Evolutionary conservation across 1,139 yeast species (phyloP).

Genomic region (Arxiozyma telluris): DNA sequence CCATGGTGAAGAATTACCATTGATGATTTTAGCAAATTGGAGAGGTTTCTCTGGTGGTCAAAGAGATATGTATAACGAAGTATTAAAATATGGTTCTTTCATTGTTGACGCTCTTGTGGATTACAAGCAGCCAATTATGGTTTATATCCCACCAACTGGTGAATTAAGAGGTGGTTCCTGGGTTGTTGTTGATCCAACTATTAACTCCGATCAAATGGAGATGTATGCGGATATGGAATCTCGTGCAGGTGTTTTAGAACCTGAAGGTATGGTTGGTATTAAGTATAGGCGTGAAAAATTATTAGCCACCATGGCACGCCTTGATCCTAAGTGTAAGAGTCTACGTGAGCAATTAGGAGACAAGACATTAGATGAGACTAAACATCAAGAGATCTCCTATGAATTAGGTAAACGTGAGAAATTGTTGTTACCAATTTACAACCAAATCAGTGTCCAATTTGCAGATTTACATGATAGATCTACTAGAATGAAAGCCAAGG

Average conservation of each 20-base stretch:
- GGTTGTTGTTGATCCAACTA: slow-evolving; percentile 99
- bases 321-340: slow-evolving; percentile 66
- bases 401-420: slow-evolving; percentile 73
- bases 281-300: slow-evolving; percentile 92
- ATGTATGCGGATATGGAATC: slow-evolving; percentile 96
- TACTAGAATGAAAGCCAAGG: slow-evolving; percentile 95
- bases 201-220: slow-evolving; percentile 95
- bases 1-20: slow-evolving; percentile 93
- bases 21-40: slow-evolving; percentile 98
- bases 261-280: slow-evolving; percentile 98
- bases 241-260: slow-evolving; percentile 98
- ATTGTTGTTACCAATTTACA: slow-evolving; percentile 73
- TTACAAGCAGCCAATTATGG: slow-evolving; percentile 92
- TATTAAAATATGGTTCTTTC: slow-evolving; percentile 89
- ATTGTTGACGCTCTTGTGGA: slow-evolving; percentile 96
- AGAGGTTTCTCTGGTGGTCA: slow-evolving; percentile 99
- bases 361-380: slow-evolving; percentile 49
- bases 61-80: slow-evolving; percentile 98
- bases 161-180: slow-evolving; percentile 99
- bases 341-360: slow-evolving; percentile 53
- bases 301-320: slow-evolving; percentile 78
- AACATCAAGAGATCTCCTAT: slow-evolving; percentile 54
- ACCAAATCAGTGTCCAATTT: slow-evolving; percentile 88
- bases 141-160: slow-evolving; percentile 95
- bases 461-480: slow-evolving; percentile 97